Conservation (phyloP, 139 green algal genomes). For the Asterochloris sp. region DNA sequence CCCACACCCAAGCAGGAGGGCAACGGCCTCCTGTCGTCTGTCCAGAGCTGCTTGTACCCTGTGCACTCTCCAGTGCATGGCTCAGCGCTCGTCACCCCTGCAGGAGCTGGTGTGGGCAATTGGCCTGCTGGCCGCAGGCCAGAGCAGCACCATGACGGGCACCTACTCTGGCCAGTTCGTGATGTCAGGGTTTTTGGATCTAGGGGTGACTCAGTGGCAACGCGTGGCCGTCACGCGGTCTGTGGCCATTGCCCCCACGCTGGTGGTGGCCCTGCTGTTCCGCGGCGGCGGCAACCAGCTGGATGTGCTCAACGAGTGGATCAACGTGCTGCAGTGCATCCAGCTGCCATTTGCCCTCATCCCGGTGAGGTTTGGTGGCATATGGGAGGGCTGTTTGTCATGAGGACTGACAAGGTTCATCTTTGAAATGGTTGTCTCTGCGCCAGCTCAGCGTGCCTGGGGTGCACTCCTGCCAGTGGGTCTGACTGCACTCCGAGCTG, state of each 20-base stretch:
- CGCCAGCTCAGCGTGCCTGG: not conserved
- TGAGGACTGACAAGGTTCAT: not conserved
- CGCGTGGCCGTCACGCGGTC: slow-evolving; percentile 44
- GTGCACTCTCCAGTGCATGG: too few species aligned
- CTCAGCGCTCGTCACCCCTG: not conserved
- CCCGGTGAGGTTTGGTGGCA: slow-evolving; percentile 23
- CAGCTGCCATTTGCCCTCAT: slow-evolving; percentile 66
- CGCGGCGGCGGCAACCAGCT: slow-evolving; percentile 36
- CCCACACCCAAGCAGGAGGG: too few species aligned
- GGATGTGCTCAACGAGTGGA: slow-evolving; percentile 56
- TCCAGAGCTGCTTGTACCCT: too few species aligned
- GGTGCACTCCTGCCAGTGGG: not conserved
- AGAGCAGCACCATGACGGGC: slow-evolving; percentile 58
- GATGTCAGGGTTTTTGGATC: slow-evolving; percentile 61
- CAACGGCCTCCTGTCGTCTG: too few species aligned
- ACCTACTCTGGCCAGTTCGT: slow-evolving; percentile 67
- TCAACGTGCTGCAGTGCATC: slow-evolving; percentile 63
- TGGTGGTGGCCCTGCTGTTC: slow-evolving; percentile 40
- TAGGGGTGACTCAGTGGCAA: slow-evolving; percentile 36
- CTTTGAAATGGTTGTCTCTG: not conserved
- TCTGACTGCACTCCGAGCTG: too few species aligned
- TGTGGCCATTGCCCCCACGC: slow-evolving; percentile 45
- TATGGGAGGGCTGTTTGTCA: not conserved
- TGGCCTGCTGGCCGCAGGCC: slow-evolving; percentile 55
- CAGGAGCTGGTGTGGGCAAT: slow-evolving; percentile 43